Percentiles rank a stretch among this genome's conserved stretches.
These are phyloP conservation scores for Mycena galopus DNA, from an alignment of 768 basidiomycete species.

Conservation along the genomic window DNA sequence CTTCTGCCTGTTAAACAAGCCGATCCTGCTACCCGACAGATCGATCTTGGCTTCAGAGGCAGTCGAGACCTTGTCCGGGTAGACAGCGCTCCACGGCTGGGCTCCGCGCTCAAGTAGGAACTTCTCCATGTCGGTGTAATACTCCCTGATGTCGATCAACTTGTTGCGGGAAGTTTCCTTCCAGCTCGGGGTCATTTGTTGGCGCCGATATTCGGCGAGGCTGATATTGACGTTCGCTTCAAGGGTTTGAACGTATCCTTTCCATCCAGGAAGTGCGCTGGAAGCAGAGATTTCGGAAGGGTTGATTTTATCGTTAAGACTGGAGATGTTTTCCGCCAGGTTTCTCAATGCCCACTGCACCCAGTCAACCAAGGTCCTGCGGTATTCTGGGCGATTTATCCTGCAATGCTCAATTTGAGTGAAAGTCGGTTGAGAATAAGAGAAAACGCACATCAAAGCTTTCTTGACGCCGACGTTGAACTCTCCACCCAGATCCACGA, in stretches of 20 bases:
- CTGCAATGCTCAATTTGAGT: neutral
- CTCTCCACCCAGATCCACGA: conserved; percentile 54
- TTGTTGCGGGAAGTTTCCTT: conserved; percentile 36
- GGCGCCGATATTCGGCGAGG: neutral
- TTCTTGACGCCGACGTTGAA: conserved; percentile 49
- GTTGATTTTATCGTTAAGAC: conserved; percentile 34
- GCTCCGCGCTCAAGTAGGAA: conserved; percentile 51
- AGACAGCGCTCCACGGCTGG: conserved; percentile 58
- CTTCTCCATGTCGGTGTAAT: conserved; percentile 51
- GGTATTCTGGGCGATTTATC: conserved; percentile 36
- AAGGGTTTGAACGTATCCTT: conserved; percentile 22
- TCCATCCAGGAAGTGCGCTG: conserved; percentile 25
- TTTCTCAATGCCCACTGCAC: conserved; percentile 47
- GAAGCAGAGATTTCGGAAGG: neutral
- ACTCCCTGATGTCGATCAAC: conserved; percentile 45
- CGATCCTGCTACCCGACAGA: neutral
- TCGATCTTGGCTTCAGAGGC: conserved; percentile 32
- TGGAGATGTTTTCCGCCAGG: conserved; percentile 40
- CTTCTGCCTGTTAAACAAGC: too few species aligned
- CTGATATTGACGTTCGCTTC: neutral
- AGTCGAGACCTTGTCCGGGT: conserved; percentile 43
- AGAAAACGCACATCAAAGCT: conserved; percentile 24
- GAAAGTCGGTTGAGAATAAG: neutral
- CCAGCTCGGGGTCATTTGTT: conserved; percentile 28
- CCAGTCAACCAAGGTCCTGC: conserved; percentile 55